Evolutionary conservation across 306 rosid genomes (phyloP).

Genomic region (Vigna mungo): DNA sequence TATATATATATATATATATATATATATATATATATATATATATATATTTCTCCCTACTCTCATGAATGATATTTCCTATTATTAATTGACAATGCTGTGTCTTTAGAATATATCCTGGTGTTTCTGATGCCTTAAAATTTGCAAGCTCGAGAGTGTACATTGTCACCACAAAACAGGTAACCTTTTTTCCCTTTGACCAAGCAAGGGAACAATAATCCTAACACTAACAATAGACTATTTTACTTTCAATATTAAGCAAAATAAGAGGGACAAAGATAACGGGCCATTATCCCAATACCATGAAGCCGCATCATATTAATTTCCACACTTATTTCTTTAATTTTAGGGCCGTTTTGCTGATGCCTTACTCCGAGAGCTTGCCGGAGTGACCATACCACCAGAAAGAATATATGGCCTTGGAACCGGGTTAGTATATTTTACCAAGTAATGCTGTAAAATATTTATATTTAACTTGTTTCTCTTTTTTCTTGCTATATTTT

Average conservation of each 20-base stretch:
- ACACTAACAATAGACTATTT: constrained; percentile 2
- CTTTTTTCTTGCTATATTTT: constrained; percentile 26
- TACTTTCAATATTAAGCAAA: constrained; percentile 32
- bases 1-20: neutral
- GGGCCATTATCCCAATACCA: neutral
- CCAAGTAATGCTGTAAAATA: neutral
- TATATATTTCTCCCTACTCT: too few relatives aligned
- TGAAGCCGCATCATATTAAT: neutral
- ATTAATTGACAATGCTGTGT: constrained; percentile 29
- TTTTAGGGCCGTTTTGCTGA: constrained; percentile 82
- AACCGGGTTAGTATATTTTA: constrained; percentile 63
- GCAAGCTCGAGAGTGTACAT: constrained; percentile 79
- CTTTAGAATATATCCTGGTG: constrained; percentile 86
- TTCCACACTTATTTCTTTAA: constrained; percentile 27
- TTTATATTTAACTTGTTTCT: neutral
- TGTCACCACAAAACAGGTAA: constrained; percentile 87
- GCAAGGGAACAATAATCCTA: constrained; percentile 31
- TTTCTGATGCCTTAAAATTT: constrained; percentile 81
- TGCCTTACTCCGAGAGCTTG: constrained; percentile 78
- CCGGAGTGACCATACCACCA: constrained; percentile 73
- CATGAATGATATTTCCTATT: constrained; percentile 21
- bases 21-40: too few relatives aligned
- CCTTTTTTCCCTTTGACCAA: constrained; percentile 1
- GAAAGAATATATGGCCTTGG: constrained; percentile 90
- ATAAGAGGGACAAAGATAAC: constrained; percentile 17